Percentiles rank a stretch among this genome's conserved stretches.
Evolutionary conservation across 495 filamentous ascomycete genomes (phyloP).

Genomic region (Filosporella fistucella): DNA sequence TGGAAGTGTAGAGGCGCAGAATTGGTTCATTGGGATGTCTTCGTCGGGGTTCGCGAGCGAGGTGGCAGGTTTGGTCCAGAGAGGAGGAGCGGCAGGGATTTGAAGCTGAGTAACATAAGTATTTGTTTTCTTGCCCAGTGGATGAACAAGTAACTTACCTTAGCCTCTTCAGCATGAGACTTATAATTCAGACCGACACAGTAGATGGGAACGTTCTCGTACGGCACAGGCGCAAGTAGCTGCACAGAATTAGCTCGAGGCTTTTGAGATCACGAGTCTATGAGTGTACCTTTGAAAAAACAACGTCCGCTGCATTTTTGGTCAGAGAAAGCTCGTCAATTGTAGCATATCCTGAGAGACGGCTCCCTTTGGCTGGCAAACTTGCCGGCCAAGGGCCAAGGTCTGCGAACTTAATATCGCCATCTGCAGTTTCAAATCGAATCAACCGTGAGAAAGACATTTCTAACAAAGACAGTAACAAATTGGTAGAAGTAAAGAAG

Average conservation of each 20-base stretch:
- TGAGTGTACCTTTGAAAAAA: no score
- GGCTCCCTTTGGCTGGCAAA: not conserved
- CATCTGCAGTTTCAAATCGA: not conserved
- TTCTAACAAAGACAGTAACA: no score
- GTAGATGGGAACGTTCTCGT: conserved; percentile 39
- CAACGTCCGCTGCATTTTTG: not conserved
- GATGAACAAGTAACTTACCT: conserved; percentile 25
- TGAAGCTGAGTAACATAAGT: conserved; percentile 19
- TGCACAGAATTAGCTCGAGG: not conserved
- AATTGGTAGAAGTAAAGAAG: no score
- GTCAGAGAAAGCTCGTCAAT: not conserved
- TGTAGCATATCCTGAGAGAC: not conserved
- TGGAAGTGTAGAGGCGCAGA: conserved; percentile 32
- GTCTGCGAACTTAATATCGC: conserved; percentile 5
- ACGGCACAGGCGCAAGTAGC: conserved; percentile 6
- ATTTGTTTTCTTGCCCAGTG: not conserved
- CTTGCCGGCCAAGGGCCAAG: not conserved
- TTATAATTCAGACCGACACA: conserved; percentile 79
- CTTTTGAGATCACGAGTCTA: no score
- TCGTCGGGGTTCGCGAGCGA: conserved; percentile 32
- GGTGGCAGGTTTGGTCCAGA: conserved; percentile 39
- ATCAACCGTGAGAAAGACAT: conserved; percentile 7
- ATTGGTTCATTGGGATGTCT: conserved; percentile 31
- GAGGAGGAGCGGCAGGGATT: conserved; percentile 38
- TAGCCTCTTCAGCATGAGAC: conserved; percentile 67